Conservation (phyloP, 208 protist species). For the Tritrichomonas foetus region DNA sequence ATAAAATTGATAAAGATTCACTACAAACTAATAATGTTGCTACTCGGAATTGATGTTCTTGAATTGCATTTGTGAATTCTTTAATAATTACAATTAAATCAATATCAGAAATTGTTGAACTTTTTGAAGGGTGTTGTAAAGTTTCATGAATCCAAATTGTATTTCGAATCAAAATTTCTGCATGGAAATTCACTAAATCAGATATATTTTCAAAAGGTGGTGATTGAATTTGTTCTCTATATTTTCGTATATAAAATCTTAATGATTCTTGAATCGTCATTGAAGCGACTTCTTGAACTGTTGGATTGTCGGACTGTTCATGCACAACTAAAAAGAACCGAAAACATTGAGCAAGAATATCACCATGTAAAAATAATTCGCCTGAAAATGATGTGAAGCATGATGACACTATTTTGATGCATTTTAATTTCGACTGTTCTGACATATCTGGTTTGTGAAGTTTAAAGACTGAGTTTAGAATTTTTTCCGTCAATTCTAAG, state of each 20-base stretch:
- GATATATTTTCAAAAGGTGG: not conserved
- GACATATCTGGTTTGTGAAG: not conserved
- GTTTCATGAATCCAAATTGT: not conserved
- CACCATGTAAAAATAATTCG: not conserved
- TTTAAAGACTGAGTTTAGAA: not conserved
- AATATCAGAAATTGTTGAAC: no score
- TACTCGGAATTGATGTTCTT: not conserved
- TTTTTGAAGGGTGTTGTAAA: not conserved
- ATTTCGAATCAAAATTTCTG: not conserved
- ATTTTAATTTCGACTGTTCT: not conserved
- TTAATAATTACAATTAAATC: not conserved
- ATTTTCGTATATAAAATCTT: not conserved
- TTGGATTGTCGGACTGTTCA: not conserved
- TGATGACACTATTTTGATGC: not conserved
- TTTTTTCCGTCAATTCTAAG: not conserved
- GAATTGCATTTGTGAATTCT: not conserved
- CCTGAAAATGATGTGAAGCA: not conserved
- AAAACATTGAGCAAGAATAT: not conserved
- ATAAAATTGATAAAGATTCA: not conserved
- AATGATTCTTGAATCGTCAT: conserved; percentile 24
- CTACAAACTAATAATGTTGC: not conserved
- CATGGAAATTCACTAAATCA: not conserved
- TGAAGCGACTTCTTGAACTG: not conserved
- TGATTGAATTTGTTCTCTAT: no score
- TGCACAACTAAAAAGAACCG: not conserved